Conservation (phyloP, 2,329 filamentous ascomycete species). For the Claviceps monticola region DNA sequence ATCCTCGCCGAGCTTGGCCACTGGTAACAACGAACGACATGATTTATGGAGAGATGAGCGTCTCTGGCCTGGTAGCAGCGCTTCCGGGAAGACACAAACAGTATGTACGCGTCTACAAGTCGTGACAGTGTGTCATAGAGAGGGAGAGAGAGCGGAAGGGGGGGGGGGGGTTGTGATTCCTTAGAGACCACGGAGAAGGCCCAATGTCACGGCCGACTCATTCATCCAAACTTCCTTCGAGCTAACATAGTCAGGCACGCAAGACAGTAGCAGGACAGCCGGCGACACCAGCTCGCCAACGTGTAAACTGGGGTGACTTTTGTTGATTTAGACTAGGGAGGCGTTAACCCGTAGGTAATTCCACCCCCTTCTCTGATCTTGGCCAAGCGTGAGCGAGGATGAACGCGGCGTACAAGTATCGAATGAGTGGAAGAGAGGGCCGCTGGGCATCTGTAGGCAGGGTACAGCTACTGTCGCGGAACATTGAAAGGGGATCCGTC, state of each 20-base stretch:
- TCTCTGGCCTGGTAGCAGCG: background rate
- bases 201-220: constrained; percentile 1
- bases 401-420: constrained; percentile 6
- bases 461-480: background rate
- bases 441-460: constrained; percentile 1
- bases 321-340: constrained; percentile 3
- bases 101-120: constrained; percentile 1
- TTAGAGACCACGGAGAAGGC: constrained; percentile 1
- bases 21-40: background rate
- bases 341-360: background rate
- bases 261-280: constrained; percentile 4
- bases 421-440: constrained; percentile 1
- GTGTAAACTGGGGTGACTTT: background rate
- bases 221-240: constrained; percentile 2
- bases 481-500: constrained; percentile 1
- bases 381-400: constrained; percentile 3
- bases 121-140: constrained; percentile 1
- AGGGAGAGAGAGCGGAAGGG: background rate
- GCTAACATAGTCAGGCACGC: constrained; percentile 5
- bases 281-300: constrained; percentile 5
- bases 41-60: background rate
- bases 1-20: background rate
- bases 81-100: background rate
- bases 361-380: constrained; percentile 1
- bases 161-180: background rate